Percentiles rank a stretch among this genome's conserved stretches.
phyloP scores from a whole-genome alignment of 257 asterid species.

The Ophiorrhiza pumila region DNA sequence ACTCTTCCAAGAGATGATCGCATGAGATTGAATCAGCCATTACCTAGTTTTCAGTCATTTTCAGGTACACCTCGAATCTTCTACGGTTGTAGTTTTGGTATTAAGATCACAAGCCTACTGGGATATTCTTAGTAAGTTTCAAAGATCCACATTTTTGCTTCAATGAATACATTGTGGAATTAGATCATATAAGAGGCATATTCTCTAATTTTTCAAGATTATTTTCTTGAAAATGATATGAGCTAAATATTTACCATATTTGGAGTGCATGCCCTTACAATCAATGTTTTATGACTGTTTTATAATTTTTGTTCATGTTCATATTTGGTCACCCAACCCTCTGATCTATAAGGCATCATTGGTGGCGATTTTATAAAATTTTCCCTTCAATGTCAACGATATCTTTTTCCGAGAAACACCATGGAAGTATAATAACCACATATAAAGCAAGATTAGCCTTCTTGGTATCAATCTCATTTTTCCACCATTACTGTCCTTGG shows the following conservation, averaged over 20 bases:
- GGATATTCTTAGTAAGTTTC: not conserved
- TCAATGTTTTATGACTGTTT: too few relatives aligned
- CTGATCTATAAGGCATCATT: too few relatives aligned
- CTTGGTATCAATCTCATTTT: not conserved
- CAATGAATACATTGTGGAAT: not conserved
- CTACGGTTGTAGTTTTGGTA: not conserved
- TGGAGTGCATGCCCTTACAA: too few relatives aligned
- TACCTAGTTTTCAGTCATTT: conserved; percentile 49
- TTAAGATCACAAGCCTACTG: not conserved
- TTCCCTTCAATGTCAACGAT: too few relatives aligned
- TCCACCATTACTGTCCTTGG: not conserved
- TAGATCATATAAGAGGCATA: not conserved
- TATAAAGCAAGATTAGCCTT: not conserved
- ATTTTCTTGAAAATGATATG: not conserved
- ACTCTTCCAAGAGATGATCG: conserved; percentile 66
- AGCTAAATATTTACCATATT: not conserved
- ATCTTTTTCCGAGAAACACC: too few relatives aligned
- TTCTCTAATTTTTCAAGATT: not conserved
- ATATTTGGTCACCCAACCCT: too few relatives aligned
- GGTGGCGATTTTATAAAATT: too few relatives aligned
- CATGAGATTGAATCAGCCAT: conserved; percentile 56
- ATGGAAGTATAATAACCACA: too few relatives aligned
- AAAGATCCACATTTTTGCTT: not conserved
- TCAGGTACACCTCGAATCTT: conserved; percentile 41
- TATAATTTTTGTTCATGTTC: too few relatives aligned